Evolutionary conservation across 2,329 filamentous ascomycete species (phyloP), one percentile per base, ranked within the genome.

Genomic region (Ophiostoma tasmaniense): DNA sequence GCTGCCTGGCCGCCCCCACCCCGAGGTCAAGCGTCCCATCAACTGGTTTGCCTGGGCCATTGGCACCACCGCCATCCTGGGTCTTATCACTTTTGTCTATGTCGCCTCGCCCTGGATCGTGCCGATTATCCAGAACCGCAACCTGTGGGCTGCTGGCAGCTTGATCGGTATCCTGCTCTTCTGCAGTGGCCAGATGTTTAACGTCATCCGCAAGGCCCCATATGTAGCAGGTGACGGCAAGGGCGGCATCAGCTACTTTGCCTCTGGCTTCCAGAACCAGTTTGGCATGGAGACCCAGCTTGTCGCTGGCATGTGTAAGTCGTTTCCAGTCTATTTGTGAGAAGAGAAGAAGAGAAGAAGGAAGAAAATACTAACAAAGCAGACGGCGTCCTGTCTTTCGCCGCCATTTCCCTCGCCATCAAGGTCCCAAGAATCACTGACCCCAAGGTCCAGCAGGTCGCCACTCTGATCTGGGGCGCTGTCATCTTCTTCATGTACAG

Each of bases 141-240:
- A 96, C 75, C 81, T 98, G 22, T 99, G 95, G 95, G 93, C 94
- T 30, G 92, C 91, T 28, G 80, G 96, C 75, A 96, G 91, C 79
- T 82, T 99, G 73, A 93, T 98, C 75, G 84, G 89, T 17, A 93
- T 99, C 72, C 85, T 99, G 59, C 83, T 97, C 70, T 99, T 98
- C 81, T 97, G 90, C 64, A 95, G 91, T 74, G 96, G 95, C 52
- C 93, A 98, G 80, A 99, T 99, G 96, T 99, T 96, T 85, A 99
- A 98, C 79, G 93, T 97, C 77, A 99, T 99, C 76, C 88, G 96
- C 74, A 94, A 95, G 78, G 92, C 96, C 2, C 95, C 95, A 2
- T 99, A 99, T 75, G 92, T 98, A 39, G 84, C 88, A 59, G 91
- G 90, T 59, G 89, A 98, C 77, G 92, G 92, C 50, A 88, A 86